Base-by-base conservation (phyloP, 208 protist species). In the Lotmaria passim region DNA sequence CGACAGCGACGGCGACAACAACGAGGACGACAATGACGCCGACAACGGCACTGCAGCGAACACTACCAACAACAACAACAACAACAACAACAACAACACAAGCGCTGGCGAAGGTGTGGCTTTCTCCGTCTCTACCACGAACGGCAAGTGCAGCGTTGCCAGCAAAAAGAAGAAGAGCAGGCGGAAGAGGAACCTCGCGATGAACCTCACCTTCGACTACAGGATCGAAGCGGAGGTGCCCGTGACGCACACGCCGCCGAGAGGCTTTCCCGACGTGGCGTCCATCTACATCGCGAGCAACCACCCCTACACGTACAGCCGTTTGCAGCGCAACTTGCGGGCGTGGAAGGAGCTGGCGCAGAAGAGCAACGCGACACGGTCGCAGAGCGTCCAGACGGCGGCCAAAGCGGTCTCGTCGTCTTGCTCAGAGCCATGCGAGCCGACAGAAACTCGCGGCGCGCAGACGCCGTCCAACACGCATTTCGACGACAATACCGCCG, bases 221-320 rank as follows among this genome's bases (percentile, higher is more conserved):
- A 86, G 77, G 17, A 82, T 97, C 36, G 83, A 96, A 38, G 58
- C 48, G 21, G 79, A 89, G 30, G 73, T 75, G 30, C 69, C 87
- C 11, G 69, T 86, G 6, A 83, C 53, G 26, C 64, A 73, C 44
- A 63, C 72, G 7, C 78, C 83, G 21, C 79, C 82, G 5, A 61
- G 86, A 31, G 88, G 88, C 11, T 75, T 86, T 12, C 86, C 75
- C 1, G 69, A 85, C 46, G 83, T 79, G 53, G 62, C 72, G 15
- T 81, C 87, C 15, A 88, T 91, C 1, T 96, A 92, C 82, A 90
- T 98, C 61, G 94, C 94, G 14, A 97, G 93, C 75, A 96, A 94
- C 53, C 93, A 96, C 70, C 96, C 96, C 2, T 97, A 98, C 79
- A 79, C 87, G 7, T 97, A 94, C 77, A 64, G 48, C 19, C 86